These are phyloP conservation scores for Suillus placidus DNA, from an alignment of 768 basidiomycete species.

Conservation along the genomic window DNA sequence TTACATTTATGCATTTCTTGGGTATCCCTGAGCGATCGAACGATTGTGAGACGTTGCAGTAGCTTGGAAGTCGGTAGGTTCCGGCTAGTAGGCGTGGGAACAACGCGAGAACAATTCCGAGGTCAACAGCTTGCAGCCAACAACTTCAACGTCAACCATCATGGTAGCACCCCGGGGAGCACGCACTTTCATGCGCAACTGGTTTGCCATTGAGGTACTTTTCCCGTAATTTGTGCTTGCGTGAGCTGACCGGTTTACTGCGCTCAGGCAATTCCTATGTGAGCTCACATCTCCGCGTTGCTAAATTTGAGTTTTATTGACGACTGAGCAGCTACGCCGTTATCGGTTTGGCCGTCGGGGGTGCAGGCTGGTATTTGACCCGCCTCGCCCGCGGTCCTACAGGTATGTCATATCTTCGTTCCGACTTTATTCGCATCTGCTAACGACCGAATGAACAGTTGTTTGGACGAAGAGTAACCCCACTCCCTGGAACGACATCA, in stretches of 20 bases:
- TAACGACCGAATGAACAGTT: constrained; percentile 36
- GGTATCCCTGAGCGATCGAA: not conserved
- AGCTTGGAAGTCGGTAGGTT: constrained; percentile 8
- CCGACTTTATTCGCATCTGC: constrained; percentile 9
- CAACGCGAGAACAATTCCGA: not conserved
- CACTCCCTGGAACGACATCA: constrained; percentile 84
- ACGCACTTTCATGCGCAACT: constrained; percentile 41
- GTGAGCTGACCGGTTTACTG: constrained; percentile 2
- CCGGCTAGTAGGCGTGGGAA: constrained; percentile 17
- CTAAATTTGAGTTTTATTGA: constrained; percentile 17
- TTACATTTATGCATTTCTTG: constrained; percentile 27
- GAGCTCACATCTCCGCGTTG: constrained; percentile 24
- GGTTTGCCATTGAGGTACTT: constrained; percentile 49
- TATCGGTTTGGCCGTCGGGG: constrained; percentile 51
- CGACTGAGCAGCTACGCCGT: constrained; percentile 45
- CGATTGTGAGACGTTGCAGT: not conserved
- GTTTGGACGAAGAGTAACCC: constrained; percentile 75
- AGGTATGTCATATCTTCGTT: constrained; percentile 40
- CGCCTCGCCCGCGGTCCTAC: constrained; percentile 62
- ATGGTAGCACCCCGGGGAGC: constrained; percentile 26
- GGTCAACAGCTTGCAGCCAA: not conserved
- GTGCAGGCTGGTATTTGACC: constrained; percentile 68
- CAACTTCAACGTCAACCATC: constrained; percentile 15
- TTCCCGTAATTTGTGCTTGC: not conserved
- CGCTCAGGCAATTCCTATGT: constrained; percentile 54